Evolutionary conservation across 805 yeast species (phyloP).

Genomic region (Yamadazyma akitaensis): DNA sequence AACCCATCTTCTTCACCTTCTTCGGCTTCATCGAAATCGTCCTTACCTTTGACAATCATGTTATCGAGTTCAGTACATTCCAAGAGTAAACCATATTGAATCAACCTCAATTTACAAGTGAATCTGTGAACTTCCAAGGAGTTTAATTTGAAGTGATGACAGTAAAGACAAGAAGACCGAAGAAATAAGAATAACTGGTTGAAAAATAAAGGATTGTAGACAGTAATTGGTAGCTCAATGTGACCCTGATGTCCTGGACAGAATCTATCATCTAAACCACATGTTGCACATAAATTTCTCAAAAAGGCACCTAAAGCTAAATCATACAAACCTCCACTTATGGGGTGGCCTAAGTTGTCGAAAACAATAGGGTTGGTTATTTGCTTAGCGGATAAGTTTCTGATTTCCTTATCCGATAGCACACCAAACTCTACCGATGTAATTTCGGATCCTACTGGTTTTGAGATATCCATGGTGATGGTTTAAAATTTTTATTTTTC

Average conservation of each 20-base stretch:
- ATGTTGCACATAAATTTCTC: conserved; percentile 84
- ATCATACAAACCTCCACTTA: conserved; percentile 90
- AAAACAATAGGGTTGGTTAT: conserved; percentile 94
- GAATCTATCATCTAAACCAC: conserved; percentile 89
- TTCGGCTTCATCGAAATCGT: conserved; percentile 40
- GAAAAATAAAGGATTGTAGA: conserved; percentile 92
- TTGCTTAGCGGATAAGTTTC: conserved; percentile 88
- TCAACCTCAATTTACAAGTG: conserved; percentile 71
- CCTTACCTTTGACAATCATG: conserved; percentile 42
- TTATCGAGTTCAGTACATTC: conserved; percentile 75
- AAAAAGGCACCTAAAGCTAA: conserved; percentile 93
- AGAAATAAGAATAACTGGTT: conserved; percentile 82
- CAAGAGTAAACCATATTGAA: conserved; percentile 84
- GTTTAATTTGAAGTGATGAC: conserved; percentile 79
- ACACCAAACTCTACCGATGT: conserved; percentile 89
- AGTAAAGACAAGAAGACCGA: conserved; percentile 82
- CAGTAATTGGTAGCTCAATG: conserved; percentile 93
- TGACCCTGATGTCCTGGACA: conserved; percentile 99
- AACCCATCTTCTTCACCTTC: conserved; percentile 43
- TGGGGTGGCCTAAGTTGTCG: conserved; percentile 94
- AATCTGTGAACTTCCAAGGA: conserved; percentile 67
- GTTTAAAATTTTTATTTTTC: conserved; percentile 8
- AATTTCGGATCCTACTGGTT: conserved; percentile 94
- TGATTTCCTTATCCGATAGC: conserved; percentile 75
- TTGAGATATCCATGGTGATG: conserved; percentile 81